A percentile compares a stretch with the other conserved stretches of the same genome.
Evolutionary conservation across 768 basidiomycete genomes (phyloP).

Genomic region (Tylopilus plumbeoviolaceoides): DNA sequence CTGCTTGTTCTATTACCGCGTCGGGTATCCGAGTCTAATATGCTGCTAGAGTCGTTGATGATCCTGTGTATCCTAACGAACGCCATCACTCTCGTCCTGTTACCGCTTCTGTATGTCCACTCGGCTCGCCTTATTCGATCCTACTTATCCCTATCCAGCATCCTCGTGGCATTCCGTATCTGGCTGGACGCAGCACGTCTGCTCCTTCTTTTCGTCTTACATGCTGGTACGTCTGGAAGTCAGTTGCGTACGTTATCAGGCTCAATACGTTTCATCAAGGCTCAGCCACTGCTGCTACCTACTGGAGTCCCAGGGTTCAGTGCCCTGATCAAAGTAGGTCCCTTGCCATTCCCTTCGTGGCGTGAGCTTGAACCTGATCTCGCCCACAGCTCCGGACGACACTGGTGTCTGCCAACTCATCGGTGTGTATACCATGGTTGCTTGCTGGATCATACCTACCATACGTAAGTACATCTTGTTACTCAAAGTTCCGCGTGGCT

Average conservation of each 20-base stretch:
- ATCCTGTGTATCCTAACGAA: conserved; percentile 41
- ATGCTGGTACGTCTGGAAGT: conserved; percentile 38
- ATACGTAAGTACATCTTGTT: conserved; percentile 38
- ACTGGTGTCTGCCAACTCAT: conserved; percentile 46
- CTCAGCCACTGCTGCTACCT: conserved; percentile 39
- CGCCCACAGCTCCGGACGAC: conserved; percentile 35
- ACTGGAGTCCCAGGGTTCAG: conserved; percentile 39
- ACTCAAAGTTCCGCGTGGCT: not conserved
- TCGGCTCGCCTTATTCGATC: not conserved
- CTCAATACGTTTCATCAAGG: conserved; percentile 27
- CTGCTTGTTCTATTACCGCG: not conserved
- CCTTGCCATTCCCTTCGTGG: not conserved
- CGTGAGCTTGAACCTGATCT: not conserved
- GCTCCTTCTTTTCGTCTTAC: conserved; percentile 40
- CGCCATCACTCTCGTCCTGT: conserved; percentile 35
- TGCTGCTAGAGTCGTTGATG: conserved; percentile 35
- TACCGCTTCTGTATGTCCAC: conserved; percentile 41
- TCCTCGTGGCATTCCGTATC: conserved; percentile 43
- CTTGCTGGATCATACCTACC: conserved; percentile 51
- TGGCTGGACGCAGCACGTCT: conserved; percentile 56
- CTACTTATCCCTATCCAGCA: conserved; percentile 27
- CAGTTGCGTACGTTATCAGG: not conserved
- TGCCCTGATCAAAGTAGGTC: conserved; percentile 43
- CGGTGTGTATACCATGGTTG: conserved; percentile 44
- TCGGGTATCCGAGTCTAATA: not conserved